These are phyloP conservation scores for Hylodesmum podocarpum DNA, from an alignment of 306 rosid species.

Conservation along the genomic window DNA sequence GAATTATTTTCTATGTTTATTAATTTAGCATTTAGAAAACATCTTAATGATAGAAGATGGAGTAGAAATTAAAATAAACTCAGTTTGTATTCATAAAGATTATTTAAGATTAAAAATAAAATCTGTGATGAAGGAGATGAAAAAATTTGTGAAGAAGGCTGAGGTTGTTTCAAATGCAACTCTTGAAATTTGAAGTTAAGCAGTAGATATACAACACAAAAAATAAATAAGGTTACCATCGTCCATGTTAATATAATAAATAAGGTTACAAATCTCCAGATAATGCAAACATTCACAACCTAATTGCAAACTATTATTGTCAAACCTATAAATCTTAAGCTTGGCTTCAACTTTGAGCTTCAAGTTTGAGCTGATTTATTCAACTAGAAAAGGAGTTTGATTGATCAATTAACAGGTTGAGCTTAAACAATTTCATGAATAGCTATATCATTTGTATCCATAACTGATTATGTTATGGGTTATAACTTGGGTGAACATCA, in stretches of 20 bases:
- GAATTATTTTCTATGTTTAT: neutral
- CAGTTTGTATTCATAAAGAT: neutral
- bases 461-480: neutral
- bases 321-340: neutral
- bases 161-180: neutral
- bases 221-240: neutral
- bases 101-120: neutral
- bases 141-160: neutral
- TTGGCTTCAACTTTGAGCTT: no score
- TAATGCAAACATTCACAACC: neutral
- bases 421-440: neutral
- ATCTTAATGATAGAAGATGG: neutral
- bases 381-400: neutral
- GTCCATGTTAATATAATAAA: no score
- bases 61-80: neutral
- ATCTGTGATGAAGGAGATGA: neutral
- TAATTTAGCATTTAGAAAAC: neutral
- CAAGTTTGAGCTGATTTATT: neutral
- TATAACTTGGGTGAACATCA: neutral
- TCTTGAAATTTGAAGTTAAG: neutral
- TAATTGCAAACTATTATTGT: neutral
- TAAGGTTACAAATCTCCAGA: neutral
- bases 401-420: neutral
- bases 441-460: neutral
- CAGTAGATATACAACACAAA: neutral